Evolutionary conservation across 148 eudicot genomes (phyloP).

Genomic region (Fagopyrum esculentum): DNA sequence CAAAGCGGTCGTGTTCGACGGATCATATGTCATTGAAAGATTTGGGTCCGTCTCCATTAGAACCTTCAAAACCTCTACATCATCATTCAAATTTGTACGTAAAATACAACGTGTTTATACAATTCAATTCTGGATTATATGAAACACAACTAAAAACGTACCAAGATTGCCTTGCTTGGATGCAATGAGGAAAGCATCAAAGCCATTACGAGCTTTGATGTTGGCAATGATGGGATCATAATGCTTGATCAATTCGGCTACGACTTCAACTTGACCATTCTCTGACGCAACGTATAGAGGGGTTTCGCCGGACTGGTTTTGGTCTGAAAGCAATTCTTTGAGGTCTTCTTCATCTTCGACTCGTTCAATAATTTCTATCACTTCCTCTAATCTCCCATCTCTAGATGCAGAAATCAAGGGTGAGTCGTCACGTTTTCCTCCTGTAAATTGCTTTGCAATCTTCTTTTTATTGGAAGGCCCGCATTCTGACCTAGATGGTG

Average conservation of each 20-base stretch:
- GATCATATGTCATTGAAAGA: slow-evolving; percentile 80
- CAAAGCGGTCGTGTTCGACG: slow-evolving; percentile 74
- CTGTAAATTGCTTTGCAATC: slow-evolving; percentile 25
- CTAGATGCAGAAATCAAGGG: slow-evolving; percentile 38
- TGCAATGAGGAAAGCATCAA: slow-evolving; percentile 51
- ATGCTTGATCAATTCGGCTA: slow-evolving; percentile 31
- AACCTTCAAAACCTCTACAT: slow-evolving; percentile 53
- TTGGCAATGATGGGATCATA: slow-evolving; percentile 34
- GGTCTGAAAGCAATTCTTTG: slow-evolving; percentile 34
- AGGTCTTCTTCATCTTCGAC: slow-evolving; percentile 22
- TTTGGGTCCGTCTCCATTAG: slow-evolving; percentile 80
- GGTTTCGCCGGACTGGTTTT: slow-evolving; percentile 49
- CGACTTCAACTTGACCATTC: slow-evolving; percentile 32
- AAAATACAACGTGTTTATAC: not conserved
- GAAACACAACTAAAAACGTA: not conserved
- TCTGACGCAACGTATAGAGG: slow-evolving; percentile 48
- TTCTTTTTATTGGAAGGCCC: slow-evolving; percentile 22
- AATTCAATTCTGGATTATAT: no score
- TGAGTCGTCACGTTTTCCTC: slow-evolving; percentile 37
- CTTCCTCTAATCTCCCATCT: slow-evolving; percentile 30
- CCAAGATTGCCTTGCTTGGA: slow-evolving; percentile 50
- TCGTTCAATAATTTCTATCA: slow-evolving; percentile 16
- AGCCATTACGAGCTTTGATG: slow-evolving; percentile 41
- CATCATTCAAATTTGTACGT: not conserved
- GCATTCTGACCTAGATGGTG: not conserved